Base-by-base conservation (phyloP, 768 basidiomycete species). In the Suillus luteus region DNA sequence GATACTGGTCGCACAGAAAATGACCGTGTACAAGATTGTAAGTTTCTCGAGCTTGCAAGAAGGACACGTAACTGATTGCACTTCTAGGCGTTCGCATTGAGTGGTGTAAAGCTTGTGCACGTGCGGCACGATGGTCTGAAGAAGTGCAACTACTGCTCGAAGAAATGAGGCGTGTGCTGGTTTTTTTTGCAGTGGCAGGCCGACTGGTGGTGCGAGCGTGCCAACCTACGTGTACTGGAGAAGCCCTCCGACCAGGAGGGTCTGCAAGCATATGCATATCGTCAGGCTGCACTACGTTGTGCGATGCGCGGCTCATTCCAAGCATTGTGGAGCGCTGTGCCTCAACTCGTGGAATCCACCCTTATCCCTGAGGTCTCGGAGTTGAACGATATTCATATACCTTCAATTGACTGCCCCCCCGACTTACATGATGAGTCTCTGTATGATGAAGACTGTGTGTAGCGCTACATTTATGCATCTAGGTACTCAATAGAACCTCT, bases 131-230 rank as follows among this genome's bases (percentile, higher is more conserved):
- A 5, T 70, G 70, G 69, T 12, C 14, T 0, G 73, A 73, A 27
- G 72, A 72, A 59, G 68, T 73, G 14, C 58, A 60, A 4, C 59
- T 73, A 1, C 55, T 75, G 14, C 33, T 55, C n/a, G 71, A 73
- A 60, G 73, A 74, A 59, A 75, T 74, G 73, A 57, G 67, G 3
- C 48, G 17, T 67, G 31, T 55, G 65, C 0, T 12, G 60, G 43
- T 41, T n/a, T n/a, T n/a, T 72, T 67, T 38, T 43, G 71, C 3
- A 5, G 19, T 67, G 67, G 66, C 63, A 67, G 15, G 64, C 65
- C 0, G 17, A 59, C 1, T 65, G 60, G 64, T 73, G 73, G 73
- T 40, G 59, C 5, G 19, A 22, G 66, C 17, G 49, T 41, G 51
- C 17, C 5, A 8, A 41, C 12, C 48, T 27, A n/a, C 19, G 3